Conservation (phyloP, 2,329 filamentous ascomycete genomes). For the Neonectria ditissima region DNA sequence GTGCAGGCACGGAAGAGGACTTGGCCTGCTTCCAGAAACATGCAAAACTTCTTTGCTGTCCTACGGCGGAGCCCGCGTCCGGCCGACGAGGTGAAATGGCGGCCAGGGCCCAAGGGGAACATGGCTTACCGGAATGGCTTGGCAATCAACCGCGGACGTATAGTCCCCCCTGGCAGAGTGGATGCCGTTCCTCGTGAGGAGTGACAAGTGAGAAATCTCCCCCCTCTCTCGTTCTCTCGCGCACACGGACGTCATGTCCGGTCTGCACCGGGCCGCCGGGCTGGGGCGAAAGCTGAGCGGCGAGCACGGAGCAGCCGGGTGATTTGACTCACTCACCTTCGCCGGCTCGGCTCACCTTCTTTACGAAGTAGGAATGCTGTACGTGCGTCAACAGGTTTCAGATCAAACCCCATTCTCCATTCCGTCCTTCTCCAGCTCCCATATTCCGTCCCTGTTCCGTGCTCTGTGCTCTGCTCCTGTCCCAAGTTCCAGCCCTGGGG, state of each 20-base stretch:
- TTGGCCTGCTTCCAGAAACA: conserved; percentile 24
- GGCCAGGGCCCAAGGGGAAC: not conserved
- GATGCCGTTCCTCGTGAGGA: conserved; percentile 25
- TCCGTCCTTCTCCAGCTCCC: not conserved
- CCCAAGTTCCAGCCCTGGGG: not conserved
- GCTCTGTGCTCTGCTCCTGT: not conserved
- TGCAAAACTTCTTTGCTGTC: conserved; percentile 18
- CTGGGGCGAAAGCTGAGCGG: not conserved
- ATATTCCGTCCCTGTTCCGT: not conserved
- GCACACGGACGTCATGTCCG: conserved; percentile 1
- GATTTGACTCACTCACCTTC: conserved; percentile 9
- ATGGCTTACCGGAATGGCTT: not conserved
- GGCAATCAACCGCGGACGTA: not conserved
- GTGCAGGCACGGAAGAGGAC: not conserved
- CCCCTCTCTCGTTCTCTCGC: not conserved
- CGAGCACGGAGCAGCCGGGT: conserved; percentile 2
- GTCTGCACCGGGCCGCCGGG: conserved; percentile 7
- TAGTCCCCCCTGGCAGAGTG: conserved; percentile 13
- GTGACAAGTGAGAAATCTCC: not conserved
- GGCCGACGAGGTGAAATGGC: conserved; percentile 5
- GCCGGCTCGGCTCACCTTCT: not conserved
- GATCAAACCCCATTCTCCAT: not conserved
- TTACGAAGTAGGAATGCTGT: not conserved
- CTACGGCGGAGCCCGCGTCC: conserved; percentile 5
- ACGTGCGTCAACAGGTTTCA: not conserved